Conservation (phyloP, 2,329 filamentous ascomycete species). For the Talaromyces sp. region DNA sequence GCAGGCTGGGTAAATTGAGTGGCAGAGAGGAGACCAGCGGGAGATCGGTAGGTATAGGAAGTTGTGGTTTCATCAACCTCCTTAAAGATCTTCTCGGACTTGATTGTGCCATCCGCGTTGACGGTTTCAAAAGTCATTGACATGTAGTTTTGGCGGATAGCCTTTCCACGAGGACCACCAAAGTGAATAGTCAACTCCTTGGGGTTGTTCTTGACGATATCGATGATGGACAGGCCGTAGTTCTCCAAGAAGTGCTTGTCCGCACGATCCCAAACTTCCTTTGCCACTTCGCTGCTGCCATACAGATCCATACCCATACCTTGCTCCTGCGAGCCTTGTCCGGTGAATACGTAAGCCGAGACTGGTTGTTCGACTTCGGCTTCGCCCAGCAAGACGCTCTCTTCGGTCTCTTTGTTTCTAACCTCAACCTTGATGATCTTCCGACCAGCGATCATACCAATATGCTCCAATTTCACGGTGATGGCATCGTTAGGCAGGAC, state of each 20-base stretch:
- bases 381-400: conserved; percentile 91
- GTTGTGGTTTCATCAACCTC: conserved; percentile 87
- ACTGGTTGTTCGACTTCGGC: conserved; percentile 97
- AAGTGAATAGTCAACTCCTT: conserved; percentile 99
- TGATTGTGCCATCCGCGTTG: conserved; percentile 81
- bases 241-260: conserved; percentile 98
- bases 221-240: conserved; percentile 96
- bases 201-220: conserved; percentile 99
- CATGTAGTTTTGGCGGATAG: conserved; percentile 98
- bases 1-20: conserved; percentile 98
- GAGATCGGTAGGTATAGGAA: conserved; percentile 95
- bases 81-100: conserved; percentile 99
- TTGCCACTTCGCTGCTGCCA: conserved; percentile 83
- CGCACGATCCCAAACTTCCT: conserved; percentile 95
- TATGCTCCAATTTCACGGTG: conserved; percentile 89
- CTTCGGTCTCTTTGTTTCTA: conserved; percentile 89
- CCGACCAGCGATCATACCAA: conserved; percentile 94
- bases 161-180: conserved; percentile 91
- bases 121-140: conserved; percentile 99
- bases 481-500: conserved; percentile 94
- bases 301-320: conserved; percentile 99
- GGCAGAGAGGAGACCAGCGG: conserved; percentile 87
- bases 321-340: conserved; percentile 96
- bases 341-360: conserved; percentile 95
- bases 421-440: conserved; percentile 99